These are phyloP conservation scores for Aschersonia sp. DNA, from an alignment of 2,329 filamentous ascomycete genomes.

Conservation along the genomic window DNA sequence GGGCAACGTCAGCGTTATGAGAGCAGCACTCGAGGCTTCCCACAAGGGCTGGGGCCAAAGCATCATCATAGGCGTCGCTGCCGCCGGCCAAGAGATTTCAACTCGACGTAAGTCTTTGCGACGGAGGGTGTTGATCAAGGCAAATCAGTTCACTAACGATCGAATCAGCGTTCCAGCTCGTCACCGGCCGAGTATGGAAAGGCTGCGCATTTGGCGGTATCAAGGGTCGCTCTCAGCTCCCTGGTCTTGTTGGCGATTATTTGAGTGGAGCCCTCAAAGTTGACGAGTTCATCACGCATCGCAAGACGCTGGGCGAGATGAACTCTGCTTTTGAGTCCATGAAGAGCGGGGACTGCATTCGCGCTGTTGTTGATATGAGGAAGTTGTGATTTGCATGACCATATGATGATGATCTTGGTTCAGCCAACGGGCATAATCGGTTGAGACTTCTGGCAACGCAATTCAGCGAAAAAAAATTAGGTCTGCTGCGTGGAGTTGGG, in stretches of 20 bases:
- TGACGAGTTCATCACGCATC: constrained; percentile 98
- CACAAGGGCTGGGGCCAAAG: constrained; percentile 99
- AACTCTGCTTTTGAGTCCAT: constrained; percentile 86
- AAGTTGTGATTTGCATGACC: constrained; percentile 12
- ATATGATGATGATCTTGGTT: neutral
- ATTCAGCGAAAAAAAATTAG: neutral
- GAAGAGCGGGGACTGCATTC: constrained; percentile 94
- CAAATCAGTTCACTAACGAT: neutral
- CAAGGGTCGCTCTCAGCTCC: constrained; percentile 90
- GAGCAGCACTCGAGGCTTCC: constrained; percentile 87
- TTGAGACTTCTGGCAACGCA: no score
- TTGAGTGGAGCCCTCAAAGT: constrained; percentile 84
- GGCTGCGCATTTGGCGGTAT: constrained; percentile 96
- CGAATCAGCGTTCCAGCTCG: constrained; percentile 78
- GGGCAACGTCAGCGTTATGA: constrained; percentile 91
- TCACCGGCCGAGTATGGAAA: constrained; percentile 95
- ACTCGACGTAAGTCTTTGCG: constrained; percentile 64
- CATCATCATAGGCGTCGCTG: constrained; percentile 94
- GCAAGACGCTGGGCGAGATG: constrained; percentile 68
- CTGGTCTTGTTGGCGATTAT: constrained; percentile 79
- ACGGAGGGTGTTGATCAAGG: neutral
- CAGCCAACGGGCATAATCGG: no score
- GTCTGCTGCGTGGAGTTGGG: neutral
- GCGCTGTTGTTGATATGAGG: constrained; percentile 67
- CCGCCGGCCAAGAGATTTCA: constrained; percentile 87